phyloP scores from a whole-genome alignment of 106 monocot genomes.

The Dendrobium catenatum region DNA sequence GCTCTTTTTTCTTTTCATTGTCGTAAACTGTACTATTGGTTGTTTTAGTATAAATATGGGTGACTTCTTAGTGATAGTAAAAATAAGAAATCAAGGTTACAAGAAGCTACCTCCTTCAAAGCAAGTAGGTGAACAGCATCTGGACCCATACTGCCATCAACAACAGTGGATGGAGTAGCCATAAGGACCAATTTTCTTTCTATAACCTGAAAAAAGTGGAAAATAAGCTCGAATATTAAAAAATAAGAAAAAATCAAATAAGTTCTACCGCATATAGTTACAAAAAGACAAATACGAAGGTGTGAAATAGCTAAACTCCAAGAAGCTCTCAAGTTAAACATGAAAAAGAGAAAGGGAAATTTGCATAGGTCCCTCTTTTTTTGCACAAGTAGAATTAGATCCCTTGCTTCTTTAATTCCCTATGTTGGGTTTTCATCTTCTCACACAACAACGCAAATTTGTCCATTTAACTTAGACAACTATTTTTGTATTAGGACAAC shows the following conservation, averaged over 20 bases:
- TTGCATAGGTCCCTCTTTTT: not conserved
- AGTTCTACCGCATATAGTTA: not conserved
- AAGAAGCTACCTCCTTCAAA: constrained; percentile 64
- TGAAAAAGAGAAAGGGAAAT: not conserved
- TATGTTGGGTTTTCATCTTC: not conserved
- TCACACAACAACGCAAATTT: not conserved
- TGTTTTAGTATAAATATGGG: no score
- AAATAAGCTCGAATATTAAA: not conserved
- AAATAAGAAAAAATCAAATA: not conserved
- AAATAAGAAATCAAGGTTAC: constrained; percentile 6
- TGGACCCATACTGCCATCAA: constrained; percentile 46
- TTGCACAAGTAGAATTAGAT: not conserved
- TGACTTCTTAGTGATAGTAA: not conserved
- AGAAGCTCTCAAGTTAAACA: not conserved
- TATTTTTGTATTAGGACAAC: not conserved
- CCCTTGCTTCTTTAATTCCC: not conserved
- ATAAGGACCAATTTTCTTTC: constrained; percentile 77
- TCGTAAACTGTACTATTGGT: no score
- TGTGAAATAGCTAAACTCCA: not conserved
- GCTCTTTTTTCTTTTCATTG: no score
- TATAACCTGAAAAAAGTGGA: constrained; percentile 49
- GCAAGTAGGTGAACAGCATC: constrained; percentile 89
- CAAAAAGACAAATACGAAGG: not conserved
- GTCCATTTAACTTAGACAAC: not conserved
- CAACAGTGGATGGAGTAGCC: constrained; percentile 63